A percentile compares a stretch with the other conserved stretches of the same genome.
Conservation (phyloP, 2,329 filamentous ascomycete species). For the Aspergillus melleus region DNA sequence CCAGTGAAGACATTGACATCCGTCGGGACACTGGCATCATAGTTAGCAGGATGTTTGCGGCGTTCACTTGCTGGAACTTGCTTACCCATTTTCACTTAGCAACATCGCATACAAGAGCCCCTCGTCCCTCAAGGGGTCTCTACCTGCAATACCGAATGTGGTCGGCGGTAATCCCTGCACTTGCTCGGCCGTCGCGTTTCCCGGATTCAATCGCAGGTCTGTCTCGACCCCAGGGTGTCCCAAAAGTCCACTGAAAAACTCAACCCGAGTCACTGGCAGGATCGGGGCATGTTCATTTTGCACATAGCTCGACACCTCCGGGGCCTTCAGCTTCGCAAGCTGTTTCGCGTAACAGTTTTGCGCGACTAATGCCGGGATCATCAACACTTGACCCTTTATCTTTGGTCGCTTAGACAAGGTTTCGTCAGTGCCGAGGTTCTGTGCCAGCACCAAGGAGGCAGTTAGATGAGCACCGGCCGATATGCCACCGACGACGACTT, state of each 20-base stretch:
- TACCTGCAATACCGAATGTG: conserved; percentile 47
- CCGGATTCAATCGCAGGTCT: conserved; percentile 45
- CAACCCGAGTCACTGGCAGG: conserved; percentile 41
- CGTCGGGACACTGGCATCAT: conserved; percentile 47
- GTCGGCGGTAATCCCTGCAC: conserved; percentile 47
- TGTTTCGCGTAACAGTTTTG: conserved; percentile 36
- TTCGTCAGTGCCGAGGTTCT: conserved; percentile 32
- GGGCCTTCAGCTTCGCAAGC: conserved; percentile 38
- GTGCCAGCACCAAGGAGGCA: conserved; percentile 43
- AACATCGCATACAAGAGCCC: conserved; percentile 48
- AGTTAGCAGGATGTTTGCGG: not conserved
- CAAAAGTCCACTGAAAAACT: conserved; percentile 32
- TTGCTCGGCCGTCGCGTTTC: conserved; percentile 29
- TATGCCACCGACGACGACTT: conserved; percentile 51
- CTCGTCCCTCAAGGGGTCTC: conserved; percentile 53
- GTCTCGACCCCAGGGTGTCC: conserved; percentile 23
- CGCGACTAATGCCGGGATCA: conserved; percentile 51
- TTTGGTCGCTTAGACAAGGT: conserved; percentile 21
- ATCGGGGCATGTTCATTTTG: conserved; percentile 53
- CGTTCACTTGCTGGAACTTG: not conserved
- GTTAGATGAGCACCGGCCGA: conserved; percentile 51
- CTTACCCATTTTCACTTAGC: conserved; percentile 47
- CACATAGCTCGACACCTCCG: conserved; percentile 45
- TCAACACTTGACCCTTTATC: conserved; percentile 53
- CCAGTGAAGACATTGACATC: conserved; percentile 52